Evolutionary conservation across 352 stramenopile species (phyloP).

Genomic region (Phytophthora sp.): DNA sequence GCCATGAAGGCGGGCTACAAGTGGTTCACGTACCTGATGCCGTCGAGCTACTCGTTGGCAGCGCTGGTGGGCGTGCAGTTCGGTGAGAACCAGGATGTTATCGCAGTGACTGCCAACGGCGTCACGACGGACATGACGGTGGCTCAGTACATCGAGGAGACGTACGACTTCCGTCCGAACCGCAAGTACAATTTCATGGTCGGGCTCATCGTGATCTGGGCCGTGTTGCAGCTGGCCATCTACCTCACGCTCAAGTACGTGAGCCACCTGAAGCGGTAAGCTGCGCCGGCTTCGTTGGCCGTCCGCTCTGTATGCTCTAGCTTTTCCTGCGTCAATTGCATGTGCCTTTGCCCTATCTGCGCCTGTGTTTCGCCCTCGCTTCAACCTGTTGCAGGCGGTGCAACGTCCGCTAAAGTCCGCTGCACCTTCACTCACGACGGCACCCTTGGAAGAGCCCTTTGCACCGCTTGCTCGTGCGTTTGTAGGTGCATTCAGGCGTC

Average conservation of each 20-base stretch:
- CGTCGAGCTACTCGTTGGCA: slow-evolving; percentile 50
- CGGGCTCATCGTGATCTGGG: slow-evolving; percentile 55
- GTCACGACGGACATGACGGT: slow-evolving; percentile 18
- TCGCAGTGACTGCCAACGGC: neutral
- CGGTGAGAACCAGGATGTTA: slow-evolving; percentile 25
- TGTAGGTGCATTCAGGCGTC: no score
- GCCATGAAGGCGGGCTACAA: slow-evolving; percentile 53
- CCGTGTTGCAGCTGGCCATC: slow-evolving; percentile 51
- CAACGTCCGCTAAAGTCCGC: no score
- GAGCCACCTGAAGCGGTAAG: slow-evolving; percentile 68
- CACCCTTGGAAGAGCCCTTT: no score
- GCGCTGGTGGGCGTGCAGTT: slow-evolving; percentile 37
- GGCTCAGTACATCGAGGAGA: slow-evolving; percentile 28
- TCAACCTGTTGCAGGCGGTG: no score
- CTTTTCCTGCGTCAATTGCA: no score
- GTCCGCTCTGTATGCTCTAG: no score
- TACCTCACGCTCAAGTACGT: slow-evolving; percentile 76
- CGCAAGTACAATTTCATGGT: slow-evolving; percentile 51
- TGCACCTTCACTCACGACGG: no score
- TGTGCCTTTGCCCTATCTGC: no score
- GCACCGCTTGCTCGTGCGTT: no score
- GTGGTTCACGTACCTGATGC: slow-evolving; percentile 64
- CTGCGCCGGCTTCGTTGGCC: no score
- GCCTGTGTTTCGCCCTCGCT: no score
- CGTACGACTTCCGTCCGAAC: slow-evolving; percentile 55